Evolutionary conservation across 306 rosid species (phyloP), one percentile per base, ranked within the genome.

Genomic region (Castanospermum australe): DNA sequence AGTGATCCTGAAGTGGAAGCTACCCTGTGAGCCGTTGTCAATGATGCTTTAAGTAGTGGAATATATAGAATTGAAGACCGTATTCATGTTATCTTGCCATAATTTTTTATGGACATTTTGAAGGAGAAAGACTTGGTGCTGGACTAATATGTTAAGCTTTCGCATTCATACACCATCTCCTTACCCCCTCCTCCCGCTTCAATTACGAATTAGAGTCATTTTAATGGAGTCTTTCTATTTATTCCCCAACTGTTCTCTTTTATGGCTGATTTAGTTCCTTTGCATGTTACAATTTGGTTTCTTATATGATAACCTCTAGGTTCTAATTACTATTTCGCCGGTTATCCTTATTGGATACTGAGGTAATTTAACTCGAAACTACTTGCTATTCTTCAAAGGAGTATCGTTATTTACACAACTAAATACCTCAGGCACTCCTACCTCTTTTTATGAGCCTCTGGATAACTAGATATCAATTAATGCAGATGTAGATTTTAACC

Each of bases 1-100:
- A 84, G 4, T 17, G 98, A 95, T 83, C 96, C 97, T 36, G 97
- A 91, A 81, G 83, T 86, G 44, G 97, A 91, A 87, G 97, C 92
- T 59, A 88, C 91, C 81, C 44, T 86, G 71, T 92, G 90, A 90
- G 78, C 61, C 24, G 32, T 17, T 68, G 55, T 72, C 75, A 55
- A 64, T 18, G 67, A 63, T 82, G 73, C 79, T 65, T 80, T 63
- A 1, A 50, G 20, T 32, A 14, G 47, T 54, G 64, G 63, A 73
- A 24, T 67, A 64, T 57, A 15, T 32, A 70, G 25, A 68, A 28
- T 8, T 25, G 25, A 68, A 44, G 21, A 42, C 35, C 35, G 44
- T 20, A 7, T 67, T 24, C 11, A 13, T 67, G 55, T 13, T 44
- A 42, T 25, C 38, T 22, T 64, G 6, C 17, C 50, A 8, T 44